These are phyloP conservation scores for Fragaria vesca DNA, from an alignment of 306 rosid genomes.

Conservation along the genomic window DNA sequence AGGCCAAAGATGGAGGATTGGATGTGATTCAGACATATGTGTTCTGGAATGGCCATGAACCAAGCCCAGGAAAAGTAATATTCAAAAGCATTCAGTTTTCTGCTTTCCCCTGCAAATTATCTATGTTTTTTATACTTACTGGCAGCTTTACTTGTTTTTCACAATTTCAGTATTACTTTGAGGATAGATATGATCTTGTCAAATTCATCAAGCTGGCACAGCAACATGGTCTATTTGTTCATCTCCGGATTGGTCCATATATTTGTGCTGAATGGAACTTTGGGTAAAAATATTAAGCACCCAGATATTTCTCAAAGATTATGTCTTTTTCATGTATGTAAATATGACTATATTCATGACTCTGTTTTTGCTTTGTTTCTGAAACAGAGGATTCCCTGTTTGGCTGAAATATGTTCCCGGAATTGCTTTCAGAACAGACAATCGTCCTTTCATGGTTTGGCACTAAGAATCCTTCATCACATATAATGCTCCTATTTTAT, in stretches of 20 bases:
- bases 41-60: slow-evolving; percentile 97
- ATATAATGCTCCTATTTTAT: slow-evolving; percentile 3
- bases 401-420: slow-evolving; percentile 94
- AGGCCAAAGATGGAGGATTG: slow-evolving; percentile 95
- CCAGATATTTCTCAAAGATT: neutral
- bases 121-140: slow-evolving; percentile 11
- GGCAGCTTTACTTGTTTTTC: neutral
- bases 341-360: slow-evolving; percentile 18
- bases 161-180: slow-evolving; percentile 71
- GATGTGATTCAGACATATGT: slow-evolving; percentile 95
- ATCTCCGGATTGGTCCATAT: slow-evolving; percentile 95
- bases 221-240: slow-evolving; percentile 85
- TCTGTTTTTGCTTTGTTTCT: slow-evolving; percentile 38
- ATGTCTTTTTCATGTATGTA: neutral
- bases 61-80: slow-evolving; percentile 74
- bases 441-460: slow-evolving; percentile 82
- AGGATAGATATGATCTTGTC: slow-evolving; percentile 81
- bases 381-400: slow-evolving; percentile 88
- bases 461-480: slow-evolving; percentile 11
- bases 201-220: slow-evolving; percentile 86
- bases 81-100: slow-evolving; percentile 9
- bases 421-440: slow-evolving; percentile 84
- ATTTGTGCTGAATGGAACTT: slow-evolving; percentile 96
- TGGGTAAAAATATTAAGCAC: slow-evolving; percentile 51
- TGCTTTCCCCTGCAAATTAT: neutral